Base-by-base conservation (phyloP, 106 monocot species). In the Vanilla planifolia region DNA sequence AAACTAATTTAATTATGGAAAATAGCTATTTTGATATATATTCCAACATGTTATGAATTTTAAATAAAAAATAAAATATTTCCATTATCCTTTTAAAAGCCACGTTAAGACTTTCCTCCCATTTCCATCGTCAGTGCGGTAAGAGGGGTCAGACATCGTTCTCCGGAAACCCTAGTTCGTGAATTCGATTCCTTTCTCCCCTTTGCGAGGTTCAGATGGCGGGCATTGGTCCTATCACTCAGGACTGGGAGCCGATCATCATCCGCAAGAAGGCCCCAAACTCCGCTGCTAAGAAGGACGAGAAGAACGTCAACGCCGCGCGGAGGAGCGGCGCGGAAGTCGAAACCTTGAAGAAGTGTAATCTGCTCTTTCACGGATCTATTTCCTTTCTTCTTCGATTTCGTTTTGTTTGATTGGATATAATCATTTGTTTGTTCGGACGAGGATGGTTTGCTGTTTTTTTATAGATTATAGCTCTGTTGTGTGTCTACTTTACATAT, bases 231-330 rank as follows among this genome's bases (percentile, higher is more conserved):
- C 94, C 94, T 28, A 72, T 95, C 55, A 68, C 43, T 9, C 95
- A 96, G 84, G 95, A 96, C 56, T 96, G 89, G 89, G 86, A 78
- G 15, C 86, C 89, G 6, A 71, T 96, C 6, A 84, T 90, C 61
- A 47, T 96, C 81, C 83, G 89, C 61, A 96, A 96, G 84, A 96
- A 90, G 70, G 90, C 95, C 21, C 89, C 95, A 10, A 86, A 51
- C 69, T 55, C 95, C 62, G 89, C 89, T 66, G 95, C 95, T 52
- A 89, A 83, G 73, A 95, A 86, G 76, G 95, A 95, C 73, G 95
- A 89, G 78, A 95, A 95, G 67, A 76, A 89, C 59, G 89, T 90
- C 83, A 95, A 95, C 86, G 95, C 95, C 55, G 95, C 95, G 55
- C 79, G 95, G 23, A 83, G 95, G 52, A 74, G 70, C 59, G 95